These are phyloP conservation scores for Candida incommunis DNA, from an alignment of 805 yeast genomes.

Conservation along the genomic window DNA sequence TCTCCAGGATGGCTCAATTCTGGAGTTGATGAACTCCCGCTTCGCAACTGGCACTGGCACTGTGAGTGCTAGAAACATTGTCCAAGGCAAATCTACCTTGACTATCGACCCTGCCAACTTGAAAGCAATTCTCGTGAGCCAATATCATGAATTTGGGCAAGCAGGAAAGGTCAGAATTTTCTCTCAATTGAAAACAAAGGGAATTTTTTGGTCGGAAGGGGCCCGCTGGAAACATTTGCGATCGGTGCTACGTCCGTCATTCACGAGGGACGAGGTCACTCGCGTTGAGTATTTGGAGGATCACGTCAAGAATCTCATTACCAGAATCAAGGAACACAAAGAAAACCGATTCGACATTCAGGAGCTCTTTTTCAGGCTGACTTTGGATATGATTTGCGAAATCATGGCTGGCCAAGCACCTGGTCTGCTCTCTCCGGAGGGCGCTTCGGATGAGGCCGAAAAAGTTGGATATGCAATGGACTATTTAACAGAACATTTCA, in stretches of 20 bases:
- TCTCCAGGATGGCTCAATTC: too few relatives aligned
- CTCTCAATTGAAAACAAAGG: conserved; percentile 19
- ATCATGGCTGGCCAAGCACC: conserved; percentile 16
- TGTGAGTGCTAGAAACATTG: too few relatives aligned
- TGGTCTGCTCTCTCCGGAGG: conserved; percentile 9
- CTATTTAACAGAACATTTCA: conserved; percentile 8
- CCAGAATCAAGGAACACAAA: conserved; percentile 2
- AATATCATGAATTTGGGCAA: conserved; percentile 19
- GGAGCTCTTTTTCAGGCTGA: conserved; percentile 10
- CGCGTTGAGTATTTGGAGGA: conserved; percentile 13
- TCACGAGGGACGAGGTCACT: conserved; percentile 19
- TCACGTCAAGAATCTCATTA: conserved; percentile 18
- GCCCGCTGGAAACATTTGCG: conserved; percentile 24
- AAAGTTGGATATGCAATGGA: conserved; percentile 8
- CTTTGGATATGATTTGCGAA: conserved; percentile 19
- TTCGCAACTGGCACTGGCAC: too few relatives aligned
- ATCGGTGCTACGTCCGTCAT: conserved; percentile 23
- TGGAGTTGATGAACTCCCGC: too few relatives aligned
- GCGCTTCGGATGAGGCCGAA: conserved; percentile 4
- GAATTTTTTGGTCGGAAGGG: conserved; percentile 24
- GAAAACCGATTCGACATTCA: conserved; percentile 10
- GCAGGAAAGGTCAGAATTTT: conserved; percentile 16
- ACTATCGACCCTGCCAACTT: conserved; percentile 18
- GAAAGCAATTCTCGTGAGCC: conserved; percentile 17
- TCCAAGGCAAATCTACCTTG: too few relatives aligned